Percentiles rank a stretch among this genome's conserved stretches.
Conservation (phyloP, 2,329 filamentous ascomycete genomes). For the Cercospora brassicicola region DNA sequence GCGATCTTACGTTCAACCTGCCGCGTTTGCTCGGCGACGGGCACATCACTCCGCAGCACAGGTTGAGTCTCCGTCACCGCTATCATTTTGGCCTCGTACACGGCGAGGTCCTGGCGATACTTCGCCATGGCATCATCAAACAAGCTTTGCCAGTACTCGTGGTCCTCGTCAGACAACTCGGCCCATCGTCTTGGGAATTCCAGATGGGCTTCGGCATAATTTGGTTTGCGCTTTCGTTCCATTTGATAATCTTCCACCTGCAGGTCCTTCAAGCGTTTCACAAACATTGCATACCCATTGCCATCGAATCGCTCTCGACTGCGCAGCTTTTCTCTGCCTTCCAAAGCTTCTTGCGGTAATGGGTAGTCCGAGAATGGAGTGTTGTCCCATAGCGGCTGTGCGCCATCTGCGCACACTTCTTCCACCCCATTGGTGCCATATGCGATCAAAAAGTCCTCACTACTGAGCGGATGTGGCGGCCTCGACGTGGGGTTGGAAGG, state of each 20-base stretch:
- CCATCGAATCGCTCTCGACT: slow-evolving; percentile 21
- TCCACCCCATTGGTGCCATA: slow-evolving; percentile 33
- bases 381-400: slow-evolving; percentile 30
- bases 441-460: slow-evolving; percentile 34
- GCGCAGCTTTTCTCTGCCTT: slow-evolving; percentile 21
- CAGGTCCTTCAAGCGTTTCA: slow-evolving; percentile 25
- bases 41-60: slow-evolving; percentile 26
- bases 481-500: slow-evolving; percentile 34
- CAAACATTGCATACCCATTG: slow-evolving; percentile 38
- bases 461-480: slow-evolving; percentile 30
- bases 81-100: slow-evolving; percentile 36
- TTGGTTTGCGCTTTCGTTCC: slow-evolving; percentile 31
- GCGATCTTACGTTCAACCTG: slow-evolving; percentile 34
- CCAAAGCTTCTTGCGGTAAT: slow-evolving; percentile 26
- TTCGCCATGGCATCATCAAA: slow-evolving; percentile 33
- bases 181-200: slow-evolving; percentile 35
- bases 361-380: slow-evolving; percentile 27
- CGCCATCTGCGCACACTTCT: slow-evolving; percentile 23
- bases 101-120: slow-evolving; percentile 34
- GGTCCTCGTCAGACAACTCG: slow-evolving; percentile 28
- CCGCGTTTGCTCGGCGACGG: slow-evolving; percentile 24
- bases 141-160: slow-evolving; percentile 33
- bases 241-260: slow-evolving; percentile 32
- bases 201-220: slow-evolving; percentile 33
- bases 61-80: slow-evolving; percentile 30